Evolutionary conservation across 2,329 filamentous ascomycete genomes (phyloP), one percentile per base, ranked within the genome.

Genomic region (Ilyonectria sp.): DNA sequence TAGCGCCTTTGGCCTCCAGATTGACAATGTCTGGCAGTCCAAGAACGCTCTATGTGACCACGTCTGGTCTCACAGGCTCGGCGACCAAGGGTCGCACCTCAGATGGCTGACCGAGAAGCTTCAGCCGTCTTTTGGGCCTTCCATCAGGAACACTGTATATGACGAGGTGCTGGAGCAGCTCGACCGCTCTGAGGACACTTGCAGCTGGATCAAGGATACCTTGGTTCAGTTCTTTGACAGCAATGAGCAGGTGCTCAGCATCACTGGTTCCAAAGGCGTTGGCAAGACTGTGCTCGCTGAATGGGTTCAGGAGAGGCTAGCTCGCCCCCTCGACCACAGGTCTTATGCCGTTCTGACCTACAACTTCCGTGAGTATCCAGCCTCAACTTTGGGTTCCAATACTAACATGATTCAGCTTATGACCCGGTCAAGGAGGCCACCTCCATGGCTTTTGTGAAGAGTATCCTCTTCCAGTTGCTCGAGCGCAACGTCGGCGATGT

Each of bases 251-350:
- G 65, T 81, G 0, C 69, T 83, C 17, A 78, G 76, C 10, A 71
- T 83, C 33, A 81, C 78, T 6, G 81, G 80, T 1, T 74, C 70
- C 10, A 68, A 76, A 1, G 80, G 81, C 0, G 75, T 76, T 4
- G 81, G 81, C 6, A 82, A 82, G 74, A 81, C 77, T 40, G 75
- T 80, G 15, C 77, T 82, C n/a, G 78, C 80, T 3, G 76, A 78
- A 13, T 83, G 81, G 81, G 78, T 82, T 40, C 76, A 80, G 35
- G 81, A 83, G 61, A 75, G 81, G 11, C 76, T 83, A 15, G 78
- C 82, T 19, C 77, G 80, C 8, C 81, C 81, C 2, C 69, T 82
- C 3, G 74, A 80, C 54, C 75, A 79, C 67, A 73, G 69, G 11
- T 79, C 78, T 3, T 81, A 81, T 47, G 74, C 75, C 6, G 79